These are phyloP conservation scores for Pugionium dolabratum DNA, from an alignment of 345 rosid species.

Conservation along the genomic window DNA sequence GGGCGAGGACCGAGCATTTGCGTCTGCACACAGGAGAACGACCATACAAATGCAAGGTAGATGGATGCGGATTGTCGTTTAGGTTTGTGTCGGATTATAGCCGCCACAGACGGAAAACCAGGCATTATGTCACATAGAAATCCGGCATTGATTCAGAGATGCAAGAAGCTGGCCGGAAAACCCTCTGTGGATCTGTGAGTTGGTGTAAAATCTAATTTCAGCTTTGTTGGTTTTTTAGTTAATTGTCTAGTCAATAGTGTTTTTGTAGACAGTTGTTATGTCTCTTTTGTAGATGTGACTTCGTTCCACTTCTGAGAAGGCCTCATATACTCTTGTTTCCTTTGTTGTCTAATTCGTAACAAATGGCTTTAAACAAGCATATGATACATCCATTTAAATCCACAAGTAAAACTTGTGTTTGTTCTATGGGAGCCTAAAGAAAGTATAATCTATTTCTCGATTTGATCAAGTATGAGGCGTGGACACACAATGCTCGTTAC, in stretches of 20 bases:
- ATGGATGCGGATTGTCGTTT: conserved; percentile 80
- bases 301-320: conserved; percentile 22
- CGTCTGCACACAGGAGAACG: conserved; percentile 93
- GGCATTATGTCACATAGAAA: conserved; percentile 58
- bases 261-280: neutral
- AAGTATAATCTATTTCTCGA: too few relatives aligned
- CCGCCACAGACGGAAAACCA: conserved; percentile 89
- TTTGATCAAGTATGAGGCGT: neutral
- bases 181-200: conserved; percentile 13
- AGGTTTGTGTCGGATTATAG: conserved; percentile 95
- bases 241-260: neutral
- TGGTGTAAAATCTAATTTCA: conserved; percentile 16
- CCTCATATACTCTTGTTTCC: neutral
- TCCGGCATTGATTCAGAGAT: neutral
- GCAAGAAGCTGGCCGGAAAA: conserved; percentile 7
- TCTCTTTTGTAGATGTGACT: conserved; percentile 20
- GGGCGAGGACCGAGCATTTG: conserved; percentile 99
- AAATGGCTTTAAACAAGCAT: conserved; percentile 10
- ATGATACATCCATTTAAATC: neutral
- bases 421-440: neutral
- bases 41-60: conserved; percentile 82
- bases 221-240: conserved; percentile 9
- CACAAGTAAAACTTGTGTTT: neutral
- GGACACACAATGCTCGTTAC: neutral
- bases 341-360: conserved; percentile 6